phyloP scores from a whole-genome alignment of 2,329 filamentous ascomycete genomes.

The Penicillium sp. region DNA sequence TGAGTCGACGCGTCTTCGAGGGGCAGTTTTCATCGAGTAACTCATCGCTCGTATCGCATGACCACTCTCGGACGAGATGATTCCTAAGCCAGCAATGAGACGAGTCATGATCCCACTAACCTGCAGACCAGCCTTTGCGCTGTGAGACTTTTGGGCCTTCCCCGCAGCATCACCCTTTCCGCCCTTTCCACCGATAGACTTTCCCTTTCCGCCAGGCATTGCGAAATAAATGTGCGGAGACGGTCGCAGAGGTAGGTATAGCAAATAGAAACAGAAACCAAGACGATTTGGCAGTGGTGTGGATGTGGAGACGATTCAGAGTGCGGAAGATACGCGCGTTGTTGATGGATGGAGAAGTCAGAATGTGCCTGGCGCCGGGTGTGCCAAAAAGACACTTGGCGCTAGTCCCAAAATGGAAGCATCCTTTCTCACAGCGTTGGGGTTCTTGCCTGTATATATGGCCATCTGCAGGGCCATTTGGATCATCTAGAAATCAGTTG shows the following conservation, averaged over 20 bases:
- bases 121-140: constrained; percentile 90
- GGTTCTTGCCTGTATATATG: background rate
- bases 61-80: background rate
- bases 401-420: constrained; percentile 39
- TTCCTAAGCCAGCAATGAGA: background rate
- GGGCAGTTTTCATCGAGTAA: constrained; percentile 7
- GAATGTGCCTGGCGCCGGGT: constrained; percentile 35
- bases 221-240: constrained; percentile 28
- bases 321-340: constrained; percentile 36
- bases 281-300: constrained; percentile 25
- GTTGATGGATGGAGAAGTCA: constrained; percentile 46
- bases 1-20: constrained; percentile 21
- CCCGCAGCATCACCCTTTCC: constrained; percentile 77
- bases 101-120: constrained; percentile 54
- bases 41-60: constrained; percentile 10
- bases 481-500: background rate
- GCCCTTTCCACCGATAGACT: constrained; percentile 85
- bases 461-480: background rate
- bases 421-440: background rate
- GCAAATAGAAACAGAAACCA: constrained; percentile 27
- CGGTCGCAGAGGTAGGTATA: constrained; percentile 26
- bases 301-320: constrained; percentile 31
- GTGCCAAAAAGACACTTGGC: constrained; percentile 38
- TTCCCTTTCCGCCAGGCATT: constrained; percentile 91
- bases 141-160: constrained; percentile 92